These are phyloP conservation scores for Austroboletus niveus DNA, from an alignment of 1,284 basidiomycete species.

Conservation along the genomic window DNA sequence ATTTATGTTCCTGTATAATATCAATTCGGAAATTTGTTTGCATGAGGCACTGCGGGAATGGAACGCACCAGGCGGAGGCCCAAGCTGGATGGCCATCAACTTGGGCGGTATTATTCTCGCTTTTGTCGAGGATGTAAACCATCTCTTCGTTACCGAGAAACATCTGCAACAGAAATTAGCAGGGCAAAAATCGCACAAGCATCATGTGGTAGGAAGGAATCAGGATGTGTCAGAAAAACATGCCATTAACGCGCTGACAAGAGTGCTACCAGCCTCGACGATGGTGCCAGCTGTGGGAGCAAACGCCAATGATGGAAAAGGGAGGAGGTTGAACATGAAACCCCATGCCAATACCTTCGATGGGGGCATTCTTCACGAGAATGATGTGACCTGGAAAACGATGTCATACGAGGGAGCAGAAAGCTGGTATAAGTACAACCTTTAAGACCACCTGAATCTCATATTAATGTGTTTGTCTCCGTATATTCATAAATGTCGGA, in stretches of 20 bases:
- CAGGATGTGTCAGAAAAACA: conserved; percentile 15
- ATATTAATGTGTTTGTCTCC: too few species aligned
- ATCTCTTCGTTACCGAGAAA: conserved; percentile 50
- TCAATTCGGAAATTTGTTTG: neutral
- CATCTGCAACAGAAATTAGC: conserved; percentile 38
- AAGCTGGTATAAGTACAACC: too few species aligned
- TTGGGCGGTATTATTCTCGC: conserved; percentile 40
- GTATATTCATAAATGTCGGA: too few species aligned
- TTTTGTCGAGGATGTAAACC: conserved; percentile 51
- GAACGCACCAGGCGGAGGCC: conserved; percentile 42
- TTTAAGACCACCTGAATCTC: too few species aligned
- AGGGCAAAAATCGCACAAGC: too few species aligned
- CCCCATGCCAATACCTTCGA: too few species aligned
- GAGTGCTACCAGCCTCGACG: conserved; percentile 51
- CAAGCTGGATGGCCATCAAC: conserved; percentile 44
- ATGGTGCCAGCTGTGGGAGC: conserved; percentile 42
- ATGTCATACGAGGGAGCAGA: too few species aligned
- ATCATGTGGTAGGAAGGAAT: too few species aligned
- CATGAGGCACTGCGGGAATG: neutral
- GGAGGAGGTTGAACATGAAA: conserved; percentile 14
- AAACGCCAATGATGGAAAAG: conserved; percentile 23
- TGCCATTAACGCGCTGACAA: conserved; percentile 68
- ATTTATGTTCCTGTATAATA: conserved; percentile 27
- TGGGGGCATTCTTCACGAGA: too few species aligned
- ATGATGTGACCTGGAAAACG: too few species aligned